Evolutionary conservation across 176 grass and related monocot genomes (phyloP).

Genomic region (Poa annua): DNA sequence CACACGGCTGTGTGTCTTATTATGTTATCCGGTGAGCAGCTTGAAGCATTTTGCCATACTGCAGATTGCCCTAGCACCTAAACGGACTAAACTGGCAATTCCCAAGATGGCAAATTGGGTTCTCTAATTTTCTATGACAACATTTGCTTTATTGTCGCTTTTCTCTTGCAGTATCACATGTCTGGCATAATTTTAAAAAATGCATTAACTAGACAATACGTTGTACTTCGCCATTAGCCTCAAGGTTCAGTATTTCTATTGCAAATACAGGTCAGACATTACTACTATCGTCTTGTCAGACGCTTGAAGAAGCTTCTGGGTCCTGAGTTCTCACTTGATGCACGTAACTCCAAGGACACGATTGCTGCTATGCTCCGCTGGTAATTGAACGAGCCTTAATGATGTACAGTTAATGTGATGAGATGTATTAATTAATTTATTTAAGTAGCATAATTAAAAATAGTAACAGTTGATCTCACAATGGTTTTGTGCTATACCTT

Average conservation of each 20-base stretch:
- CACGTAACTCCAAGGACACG: constrained; percentile 97
- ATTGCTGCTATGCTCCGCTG: constrained; percentile 99
- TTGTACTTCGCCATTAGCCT: not conserved
- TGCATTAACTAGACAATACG: not conserved
- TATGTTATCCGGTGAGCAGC: constrained; percentile 7
- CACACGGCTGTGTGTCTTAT: not conserved
- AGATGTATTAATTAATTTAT: constrained; percentile 32
- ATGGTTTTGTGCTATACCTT: constrained; percentile 17
- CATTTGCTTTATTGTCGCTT: constrained; percentile 25
- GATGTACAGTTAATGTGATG: constrained; percentile 21
- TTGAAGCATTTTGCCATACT: constrained; percentile 24
- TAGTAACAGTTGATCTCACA: constrained; percentile 27
- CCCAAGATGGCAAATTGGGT: not conserved
- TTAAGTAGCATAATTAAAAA: constrained; percentile 13
- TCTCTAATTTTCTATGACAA: constrained; percentile 1
- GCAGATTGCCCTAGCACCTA: not conserved
- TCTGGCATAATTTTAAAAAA: constrained; percentile 12
- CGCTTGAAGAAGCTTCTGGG: constrained; percentile 97
- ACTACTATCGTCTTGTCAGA: constrained; percentile 97
- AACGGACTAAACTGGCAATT: not conserved
- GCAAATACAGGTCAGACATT: constrained; percentile 89
- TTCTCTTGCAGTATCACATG: constrained; percentile 23
- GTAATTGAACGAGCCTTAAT: constrained; percentile 61
- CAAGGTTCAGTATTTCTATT: constrained; percentile 37
- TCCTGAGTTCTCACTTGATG: constrained; percentile 90